These are phyloP conservation scores for Penicillium cataractarum DNA, from an alignment of 495 filamentous ascomycete species.

Conservation along the genomic window DNA sequence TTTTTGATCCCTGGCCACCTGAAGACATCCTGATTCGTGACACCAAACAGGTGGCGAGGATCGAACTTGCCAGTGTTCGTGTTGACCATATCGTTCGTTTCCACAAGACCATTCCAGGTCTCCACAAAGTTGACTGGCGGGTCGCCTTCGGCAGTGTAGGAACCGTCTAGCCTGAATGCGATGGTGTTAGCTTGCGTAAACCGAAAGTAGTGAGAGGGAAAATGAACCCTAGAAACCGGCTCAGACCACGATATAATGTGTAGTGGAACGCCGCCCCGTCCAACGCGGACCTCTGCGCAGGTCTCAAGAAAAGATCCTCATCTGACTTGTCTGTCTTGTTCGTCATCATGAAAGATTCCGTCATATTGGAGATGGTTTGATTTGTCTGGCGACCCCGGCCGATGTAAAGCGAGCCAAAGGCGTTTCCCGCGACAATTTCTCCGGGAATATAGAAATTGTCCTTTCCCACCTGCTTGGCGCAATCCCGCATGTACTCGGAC, in stretches of 20 bases:
- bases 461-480: conserved; percentile 45
- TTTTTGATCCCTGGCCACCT: conserved; percentile 54
- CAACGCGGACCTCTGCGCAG: conserved; percentile 40
- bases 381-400: conserved; percentile 42
- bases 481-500: conserved; percentile 41
- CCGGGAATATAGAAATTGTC: conserved; percentile 55
- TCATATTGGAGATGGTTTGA: conserved; percentile 36
- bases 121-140: conserved; percentile 47
- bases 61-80: conserved; percentile 54
- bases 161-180: conserved; percentile 42
- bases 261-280: conserved; percentile 55
- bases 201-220: background rate
- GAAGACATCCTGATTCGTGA: conserved; percentile 57
- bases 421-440: conserved; percentile 47
- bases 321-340: conserved; percentile 25
- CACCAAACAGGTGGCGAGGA: conserved; percentile 54
- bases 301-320: conserved; percentile 33
- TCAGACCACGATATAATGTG: conserved; percentile 51
- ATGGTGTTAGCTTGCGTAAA: background rate
- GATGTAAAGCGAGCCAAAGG: conserved; percentile 40
- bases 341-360: conserved; percentile 38
- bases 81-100: conserved; percentile 52
- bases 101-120: conserved; percentile 47
- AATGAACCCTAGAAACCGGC: conserved; percentile 45
- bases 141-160: conserved; percentile 43